Conservation (phyloP, 352 stramenopile species). For the Pythium monospermum region DNA sequence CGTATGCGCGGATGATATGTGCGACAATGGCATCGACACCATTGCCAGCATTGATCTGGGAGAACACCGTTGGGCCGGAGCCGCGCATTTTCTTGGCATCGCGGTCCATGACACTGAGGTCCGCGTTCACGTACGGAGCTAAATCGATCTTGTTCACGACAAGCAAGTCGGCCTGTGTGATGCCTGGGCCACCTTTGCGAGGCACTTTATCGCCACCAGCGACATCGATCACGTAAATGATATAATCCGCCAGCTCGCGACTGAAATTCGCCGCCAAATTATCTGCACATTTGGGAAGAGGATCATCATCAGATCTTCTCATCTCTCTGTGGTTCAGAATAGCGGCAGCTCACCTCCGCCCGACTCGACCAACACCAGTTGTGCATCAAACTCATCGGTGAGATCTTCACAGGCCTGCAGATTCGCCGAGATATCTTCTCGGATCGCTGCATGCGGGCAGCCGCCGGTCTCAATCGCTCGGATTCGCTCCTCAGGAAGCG, state of each 20-base stretch:
- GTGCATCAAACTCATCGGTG: conserved; percentile 81
- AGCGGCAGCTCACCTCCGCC: conserved; percentile 51
- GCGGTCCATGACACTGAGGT: conserved; percentile 93
- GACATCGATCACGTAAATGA: conserved; percentile 99
- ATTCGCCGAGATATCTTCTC: conserved; percentile 97
- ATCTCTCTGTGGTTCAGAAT: background rate
- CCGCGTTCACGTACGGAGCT: conserved; percentile 92
- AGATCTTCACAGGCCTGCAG: conserved; percentile 94
- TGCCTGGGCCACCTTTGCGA: conserved; percentile 96
- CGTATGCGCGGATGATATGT: conserved; percentile 50
- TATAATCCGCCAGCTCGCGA: conserved; percentile 96
- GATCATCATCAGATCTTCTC: background rate
- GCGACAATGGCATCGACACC: conserved; percentile 89
- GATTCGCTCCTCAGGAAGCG: conserved; percentile 89
- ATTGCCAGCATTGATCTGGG: conserved; percentile 91
- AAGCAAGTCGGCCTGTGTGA: conserved; percentile 96
- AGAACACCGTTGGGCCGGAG: conserved; percentile 92
- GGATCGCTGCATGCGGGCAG: conserved; percentile 96
- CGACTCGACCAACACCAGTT: conserved; percentile 89
- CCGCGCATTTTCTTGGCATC: conserved; percentile 95
- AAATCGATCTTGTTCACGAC: conserved; percentile 99
- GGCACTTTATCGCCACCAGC: conserved; percentile 97
- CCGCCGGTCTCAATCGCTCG: conserved; percentile 96
- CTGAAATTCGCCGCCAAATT: conserved; percentile 98
- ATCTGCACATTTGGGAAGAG: conserved; percentile 41